A percentile compares a stretch with the other conserved stretches of the same genome.
phyloP scores from a whole-genome alignment of 352 stramenopile species.

The Phytophthora tubulina region DNA sequence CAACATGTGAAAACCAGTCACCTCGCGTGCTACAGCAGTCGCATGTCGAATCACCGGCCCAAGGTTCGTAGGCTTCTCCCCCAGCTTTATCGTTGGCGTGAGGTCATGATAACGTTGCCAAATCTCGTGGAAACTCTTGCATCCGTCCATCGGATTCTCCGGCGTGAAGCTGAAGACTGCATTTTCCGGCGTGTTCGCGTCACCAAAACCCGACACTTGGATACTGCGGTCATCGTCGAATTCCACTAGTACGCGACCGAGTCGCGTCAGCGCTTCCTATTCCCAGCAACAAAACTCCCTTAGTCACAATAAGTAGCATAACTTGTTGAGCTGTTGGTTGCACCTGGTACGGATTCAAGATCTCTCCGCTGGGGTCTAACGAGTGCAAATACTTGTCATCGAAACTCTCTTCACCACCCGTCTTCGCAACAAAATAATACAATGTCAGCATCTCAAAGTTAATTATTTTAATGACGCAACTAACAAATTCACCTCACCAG shows the following conservation, averaged over 20 bases:
- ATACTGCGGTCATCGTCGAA: constrained; percentile 89
- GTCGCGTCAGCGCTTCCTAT: constrained; percentile 35
- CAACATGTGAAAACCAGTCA: constrained; percentile 80
- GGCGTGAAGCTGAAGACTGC: constrained; percentile 61
- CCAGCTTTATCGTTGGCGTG: constrained; percentile 65
- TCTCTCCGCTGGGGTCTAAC: constrained; percentile 53
- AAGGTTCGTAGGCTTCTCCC: constrained; percentile 72
- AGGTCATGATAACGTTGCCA: constrained; percentile 68
- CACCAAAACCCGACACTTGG: constrained; percentile 75
- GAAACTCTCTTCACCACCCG: constrained; percentile 59
- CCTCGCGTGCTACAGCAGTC: constrained; percentile 51
- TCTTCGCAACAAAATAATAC: constrained; percentile 44
- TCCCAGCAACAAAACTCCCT: not conserved
- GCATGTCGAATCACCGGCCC: constrained; percentile 73
- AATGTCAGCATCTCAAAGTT: not conserved
- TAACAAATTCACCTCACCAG: constrained; percentile 22
- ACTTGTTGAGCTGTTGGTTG: not conserved
- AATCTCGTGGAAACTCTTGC: constrained; percentile 67
- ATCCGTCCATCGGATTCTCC: constrained; percentile 43
- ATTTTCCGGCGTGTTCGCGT: constrained; percentile 56
- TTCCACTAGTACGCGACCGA: constrained; percentile 72
- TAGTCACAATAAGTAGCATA: not conserved
- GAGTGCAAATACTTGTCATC: constrained; percentile 65
- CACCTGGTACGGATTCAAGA: constrained; percentile 75
- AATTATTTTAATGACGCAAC: not conserved